Conservation (phyloP, 1,284 basidiomycete genomes). For the Ganoderma lingzhi region DNA sequence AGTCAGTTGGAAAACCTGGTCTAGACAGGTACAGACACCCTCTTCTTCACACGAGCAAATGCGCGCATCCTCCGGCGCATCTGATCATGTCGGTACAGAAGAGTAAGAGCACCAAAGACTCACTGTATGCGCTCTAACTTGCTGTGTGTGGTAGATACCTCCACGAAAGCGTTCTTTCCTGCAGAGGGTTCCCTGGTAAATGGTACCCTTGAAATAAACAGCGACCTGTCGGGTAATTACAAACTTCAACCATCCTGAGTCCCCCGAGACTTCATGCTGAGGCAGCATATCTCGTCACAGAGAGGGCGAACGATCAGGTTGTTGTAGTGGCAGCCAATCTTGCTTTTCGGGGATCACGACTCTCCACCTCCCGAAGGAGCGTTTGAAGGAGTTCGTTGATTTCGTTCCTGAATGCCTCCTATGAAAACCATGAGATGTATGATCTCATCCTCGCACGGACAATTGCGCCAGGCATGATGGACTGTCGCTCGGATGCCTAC, state of each 20-base stretch:
- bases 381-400: conserved; percentile 10
- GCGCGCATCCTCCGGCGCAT: neutral
- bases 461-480: too few species aligned
- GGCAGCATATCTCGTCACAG: neutral
- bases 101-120: neutral
- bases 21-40: neutral
- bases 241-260: neutral
- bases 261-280: neutral
- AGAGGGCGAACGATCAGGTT: neutral
- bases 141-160: neutral
- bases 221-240: neutral
- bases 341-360: conserved; percentile 26
- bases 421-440: neutral
- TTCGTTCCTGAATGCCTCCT: conserved; percentile 25
- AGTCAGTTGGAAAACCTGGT: neutral
- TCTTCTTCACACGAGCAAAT: neutral
- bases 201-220: neutral
- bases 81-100: neutral
- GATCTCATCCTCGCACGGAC: neutral
- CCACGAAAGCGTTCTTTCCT: neutral
- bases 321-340: conserved; percentile 7
- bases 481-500: neutral
- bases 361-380: conserved; percentile 19
- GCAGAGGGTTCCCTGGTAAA: neutral
- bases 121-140: neutral